Evolutionary conservation across 768 basidiomycete genomes (phyloP).

Genomic region (Rubroboletus pulcherrimus): DNA sequence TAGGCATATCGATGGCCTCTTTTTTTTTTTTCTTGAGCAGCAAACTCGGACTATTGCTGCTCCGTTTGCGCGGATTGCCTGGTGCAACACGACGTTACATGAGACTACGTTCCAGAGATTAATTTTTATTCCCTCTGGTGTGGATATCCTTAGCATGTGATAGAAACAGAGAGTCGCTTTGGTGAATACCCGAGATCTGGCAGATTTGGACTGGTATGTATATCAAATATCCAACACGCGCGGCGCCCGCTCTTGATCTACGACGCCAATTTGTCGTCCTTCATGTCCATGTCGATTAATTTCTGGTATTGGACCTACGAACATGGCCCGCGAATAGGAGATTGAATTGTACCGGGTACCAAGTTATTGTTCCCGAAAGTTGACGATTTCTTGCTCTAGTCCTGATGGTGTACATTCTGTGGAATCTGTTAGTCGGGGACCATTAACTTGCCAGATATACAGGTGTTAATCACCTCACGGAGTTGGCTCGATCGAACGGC

Average conservation of each 20-base stretch:
- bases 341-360: background rate
- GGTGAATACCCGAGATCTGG: background rate
- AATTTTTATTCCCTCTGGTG: background rate
- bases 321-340: background rate
- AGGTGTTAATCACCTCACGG: background rate
- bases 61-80: background rate
- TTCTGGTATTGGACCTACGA: background rate
- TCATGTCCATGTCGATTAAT: background rate
- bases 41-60: background rate
- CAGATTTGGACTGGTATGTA: background rate
- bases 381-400: background rate
- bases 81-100: background rate
- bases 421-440: background rate
- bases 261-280: background rate
- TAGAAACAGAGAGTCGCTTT: background rate
- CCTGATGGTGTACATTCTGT: background rate
- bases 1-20: background rate
- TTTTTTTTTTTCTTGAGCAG: background rate
- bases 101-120: background rate
- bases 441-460: background rate
- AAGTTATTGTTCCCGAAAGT: background rate
- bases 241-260: background rate
- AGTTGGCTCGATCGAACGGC: background rate
- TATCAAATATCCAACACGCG: background rate
- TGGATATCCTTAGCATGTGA: background rate